Conservation (phyloP, 2,329 filamentous ascomycete genomes). For the Cryoendolithus antarcticus region DNA sequence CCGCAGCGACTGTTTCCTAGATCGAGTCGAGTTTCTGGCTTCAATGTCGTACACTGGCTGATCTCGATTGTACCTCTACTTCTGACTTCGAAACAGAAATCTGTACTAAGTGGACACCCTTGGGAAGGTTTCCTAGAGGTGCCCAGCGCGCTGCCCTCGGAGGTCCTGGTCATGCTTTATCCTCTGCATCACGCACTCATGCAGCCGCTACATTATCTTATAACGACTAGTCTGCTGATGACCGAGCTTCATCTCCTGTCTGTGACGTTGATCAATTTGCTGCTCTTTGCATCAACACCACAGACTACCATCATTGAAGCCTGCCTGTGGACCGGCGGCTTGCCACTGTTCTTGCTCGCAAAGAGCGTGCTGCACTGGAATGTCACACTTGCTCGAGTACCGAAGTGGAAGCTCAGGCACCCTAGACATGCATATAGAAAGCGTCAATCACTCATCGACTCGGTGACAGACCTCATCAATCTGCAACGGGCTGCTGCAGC, state of each 20-base stretch:
- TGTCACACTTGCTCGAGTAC: conserved; percentile 73
- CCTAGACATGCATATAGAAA: conserved; percentile 32
- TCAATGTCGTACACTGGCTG: conserved; percentile 65
- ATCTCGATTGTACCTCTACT: conserved; percentile 59
- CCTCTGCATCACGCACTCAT: conserved; percentile 72
- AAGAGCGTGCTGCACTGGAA: conserved; percentile 68
- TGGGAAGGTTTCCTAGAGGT: conserved; percentile 1
- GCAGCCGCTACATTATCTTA: conserved; percentile 62
- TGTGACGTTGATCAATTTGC: conserved; percentile 65
- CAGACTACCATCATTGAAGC: conserved; percentile 32
- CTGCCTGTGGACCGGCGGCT: conserved; percentile 47
- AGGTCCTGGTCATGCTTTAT: conserved; percentile 56
- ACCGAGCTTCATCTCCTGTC: conserved; percentile 84
- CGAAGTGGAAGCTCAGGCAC: conserved; percentile 76
- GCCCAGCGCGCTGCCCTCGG: conserved; percentile 18
- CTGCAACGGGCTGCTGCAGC: conserved; percentile 19
- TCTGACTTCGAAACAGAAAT: conserved; percentile 30
- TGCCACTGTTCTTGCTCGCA: conserved; percentile 62
- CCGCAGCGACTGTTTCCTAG: conserved; percentile 62
- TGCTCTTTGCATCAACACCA: conserved; percentile 59
- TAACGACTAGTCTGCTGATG: conserved; percentile 75
- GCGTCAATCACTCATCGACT: conserved; percentile 31
- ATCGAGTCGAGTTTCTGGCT: conserved; percentile 41
- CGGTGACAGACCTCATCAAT: conserved; percentile 25
- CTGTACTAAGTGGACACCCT: conserved; percentile 24